Evolutionary conservation across 2,329 filamentous ascomycete species (phyloP).

Genomic region (Fusarium xylarioides): DNA sequence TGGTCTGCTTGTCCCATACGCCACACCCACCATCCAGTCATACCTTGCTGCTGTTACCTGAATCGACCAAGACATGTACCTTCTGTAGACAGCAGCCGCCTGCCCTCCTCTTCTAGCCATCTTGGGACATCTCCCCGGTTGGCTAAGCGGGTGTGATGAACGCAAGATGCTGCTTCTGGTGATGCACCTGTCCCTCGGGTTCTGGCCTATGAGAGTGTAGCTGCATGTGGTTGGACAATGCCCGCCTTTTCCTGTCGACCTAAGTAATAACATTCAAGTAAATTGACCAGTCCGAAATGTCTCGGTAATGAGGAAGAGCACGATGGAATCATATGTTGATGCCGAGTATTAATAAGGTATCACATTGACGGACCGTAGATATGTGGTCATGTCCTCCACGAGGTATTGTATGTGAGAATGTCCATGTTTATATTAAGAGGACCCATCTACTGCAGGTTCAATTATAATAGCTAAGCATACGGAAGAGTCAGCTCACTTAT

Average conservation of each 20-base stretch:
- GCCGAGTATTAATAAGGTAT: background rate
- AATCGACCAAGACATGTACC: constrained; percentile 4
- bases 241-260: background rate
- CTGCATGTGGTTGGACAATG: constrained; percentile 16
- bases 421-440: constrained; percentile 11
- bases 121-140: constrained; percentile 32
- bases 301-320: constrained; percentile 13
- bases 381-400: background rate
- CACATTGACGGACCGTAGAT: background rate
- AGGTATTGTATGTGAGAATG: background rate
- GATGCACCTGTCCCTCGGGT: constrained; percentile 24
- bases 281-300: constrained; percentile 8
- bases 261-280: background rate
- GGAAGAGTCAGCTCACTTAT: constrained; percentile 11
- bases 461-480: constrained; percentile 14
- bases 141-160: constrained; percentile 32
- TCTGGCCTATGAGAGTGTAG: constrained; percentile 15
- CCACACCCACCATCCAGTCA: constrained; percentile 20
- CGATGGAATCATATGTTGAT: background rate
- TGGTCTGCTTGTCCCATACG: constrained; percentile 21
- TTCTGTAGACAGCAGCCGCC: constrained; percentile 18
- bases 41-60: constrained; percentile 20
- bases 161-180: constrained; percentile 33
- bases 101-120: constrained; percentile 26
- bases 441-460: constrained; percentile 12